A percentile compares a stretch with the other conserved stretches of the same genome.
Evolutionary conservation across 2,329 filamentous ascomycete genomes (phyloP).

Genomic region (Nemania sp.): DNA sequence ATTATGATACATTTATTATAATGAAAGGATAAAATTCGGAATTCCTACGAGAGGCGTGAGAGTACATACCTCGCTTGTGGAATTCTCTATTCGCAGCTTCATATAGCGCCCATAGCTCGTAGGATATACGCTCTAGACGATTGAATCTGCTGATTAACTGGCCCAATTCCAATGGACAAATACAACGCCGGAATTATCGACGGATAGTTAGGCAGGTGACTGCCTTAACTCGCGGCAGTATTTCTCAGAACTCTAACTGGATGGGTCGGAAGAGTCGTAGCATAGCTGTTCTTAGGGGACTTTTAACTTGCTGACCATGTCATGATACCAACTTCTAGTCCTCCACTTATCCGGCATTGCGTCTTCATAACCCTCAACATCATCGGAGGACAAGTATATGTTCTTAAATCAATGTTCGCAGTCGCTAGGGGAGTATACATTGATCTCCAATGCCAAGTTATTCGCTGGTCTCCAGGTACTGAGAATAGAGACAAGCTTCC

Average conservation of each 20-base stretch:
- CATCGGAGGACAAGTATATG: slow-evolving; percentile 43
- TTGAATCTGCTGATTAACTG: slow-evolving; percentile 44
- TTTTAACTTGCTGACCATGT: slow-evolving; percentile 46
- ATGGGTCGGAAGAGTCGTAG: slow-evolving; percentile 46
- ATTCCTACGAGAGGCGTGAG: slow-evolving; percentile 43
- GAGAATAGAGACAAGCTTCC: slow-evolving; percentile 51
- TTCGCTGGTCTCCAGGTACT: slow-evolving; percentile 46
- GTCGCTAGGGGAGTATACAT: slow-evolving; percentile 53
- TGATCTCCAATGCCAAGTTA: slow-evolving; percentile 52
- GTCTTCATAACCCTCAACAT: slow-evolving; percentile 40
- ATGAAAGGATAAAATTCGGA: background rate
- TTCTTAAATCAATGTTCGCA: slow-evolving; percentile 52
- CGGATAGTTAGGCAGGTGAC: slow-evolving; percentile 51
- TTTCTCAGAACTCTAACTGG: slow-evolving; percentile 10
- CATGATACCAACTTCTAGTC: slow-evolving; percentile 40
- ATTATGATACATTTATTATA: slow-evolving; percentile 5
- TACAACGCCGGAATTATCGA: slow-evolving; percentile 51
- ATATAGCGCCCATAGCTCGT: slow-evolving; percentile 51
- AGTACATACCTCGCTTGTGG: slow-evolving; percentile 38
- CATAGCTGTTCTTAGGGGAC: slow-evolving; percentile 44
- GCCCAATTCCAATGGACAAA: slow-evolving; percentile 36
- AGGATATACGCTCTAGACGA: slow-evolving; percentile 48
- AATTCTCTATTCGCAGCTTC: slow-evolving; percentile 1
- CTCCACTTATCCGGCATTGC: slow-evolving; percentile 14
- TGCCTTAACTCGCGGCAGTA: slow-evolving; percentile 44